Conservation (phyloP, 768 basidiomycete species). For the Collybiopsis luxurians region DNA sequence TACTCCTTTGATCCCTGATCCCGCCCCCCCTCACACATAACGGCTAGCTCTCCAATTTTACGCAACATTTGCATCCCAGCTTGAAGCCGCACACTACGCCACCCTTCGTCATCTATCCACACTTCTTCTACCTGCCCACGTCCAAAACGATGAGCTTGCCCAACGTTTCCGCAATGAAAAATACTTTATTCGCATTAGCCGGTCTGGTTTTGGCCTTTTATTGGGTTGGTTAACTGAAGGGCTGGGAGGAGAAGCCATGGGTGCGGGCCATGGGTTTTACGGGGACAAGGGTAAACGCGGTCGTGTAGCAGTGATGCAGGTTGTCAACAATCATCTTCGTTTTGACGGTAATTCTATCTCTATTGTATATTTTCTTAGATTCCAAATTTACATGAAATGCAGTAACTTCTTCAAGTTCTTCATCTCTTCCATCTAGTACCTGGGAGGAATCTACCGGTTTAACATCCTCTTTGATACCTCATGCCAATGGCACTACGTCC, state of each 20-base stretch:
- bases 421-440: conserved; percentile 55
- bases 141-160: conserved; percentile 78
- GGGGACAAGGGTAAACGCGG: conserved; percentile 84
- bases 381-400: conserved; percentile 20
- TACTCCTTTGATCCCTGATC: conserved; percentile 9
- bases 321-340: conserved; percentile 90
- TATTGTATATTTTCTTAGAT: conserved; percentile 1
- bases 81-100: conserved; percentile 62
- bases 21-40: neutral
- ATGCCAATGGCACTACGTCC: conserved; percentile 47
- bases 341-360: conserved; percentile 69
- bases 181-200: conserved; percentile 85
- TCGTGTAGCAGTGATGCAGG: conserved; percentile 85
- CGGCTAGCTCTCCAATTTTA: conserved; percentile 74
- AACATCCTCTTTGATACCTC: conserved; percentile 73
- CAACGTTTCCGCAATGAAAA: conserved; percentile 88
- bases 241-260: conserved; percentile 79
- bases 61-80: conserved; percentile 61
- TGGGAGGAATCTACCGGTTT: conserved; percentile 91
- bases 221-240: conserved; percentile 97
- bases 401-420: conserved; percentile 74
- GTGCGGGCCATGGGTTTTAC: conserved; percentile 73
- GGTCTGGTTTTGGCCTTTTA: conserved; percentile 87
- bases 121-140: conserved; percentile 78
- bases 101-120: conserved; percentile 79